Conservation (phyloP, 768 basidiomycete species). For the Psilocybe sp. region DNA sequence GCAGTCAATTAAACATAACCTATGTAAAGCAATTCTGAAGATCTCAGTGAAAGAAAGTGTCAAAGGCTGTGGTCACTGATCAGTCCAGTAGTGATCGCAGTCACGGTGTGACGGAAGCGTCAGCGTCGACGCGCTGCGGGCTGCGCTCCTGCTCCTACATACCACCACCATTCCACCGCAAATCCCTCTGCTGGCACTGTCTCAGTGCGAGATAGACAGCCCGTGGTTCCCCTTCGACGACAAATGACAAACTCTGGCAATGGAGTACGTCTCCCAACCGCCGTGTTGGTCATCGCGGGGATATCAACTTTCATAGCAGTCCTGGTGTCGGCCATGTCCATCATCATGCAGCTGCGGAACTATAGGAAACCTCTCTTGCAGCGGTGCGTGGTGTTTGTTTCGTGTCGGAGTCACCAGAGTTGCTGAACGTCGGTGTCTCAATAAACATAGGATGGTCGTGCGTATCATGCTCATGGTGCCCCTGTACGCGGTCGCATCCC, state of each 20-base stretch:
- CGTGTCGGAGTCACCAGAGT: background rate
- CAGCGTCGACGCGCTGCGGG: too few species aligned
- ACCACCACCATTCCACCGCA: too few species aligned
- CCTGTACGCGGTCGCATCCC: slow-evolving; percentile 84
- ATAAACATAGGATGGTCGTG: slow-evolving; percentile 71
- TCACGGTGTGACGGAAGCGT: too few species aligned
- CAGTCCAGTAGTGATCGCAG: too few species aligned
- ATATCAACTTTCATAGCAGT: slow-evolving; percentile 69
- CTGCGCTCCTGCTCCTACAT: too few species aligned
- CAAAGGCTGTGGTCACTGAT: too few species aligned
- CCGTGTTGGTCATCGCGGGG: slow-evolving; percentile 62
- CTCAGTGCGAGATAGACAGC: too few species aligned
- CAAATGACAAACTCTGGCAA: slow-evolving; percentile 34
- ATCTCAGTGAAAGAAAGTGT: too few species aligned
- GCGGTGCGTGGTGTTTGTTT: slow-evolving; percentile 42
- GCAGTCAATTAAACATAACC: too few species aligned
- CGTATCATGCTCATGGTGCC: slow-evolving; percentile 98
- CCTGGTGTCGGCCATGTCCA: slow-evolving; percentile 67
- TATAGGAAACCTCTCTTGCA: slow-evolving; percentile 82
- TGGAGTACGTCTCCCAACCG: slow-evolving; percentile 56
- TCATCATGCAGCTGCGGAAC: slow-evolving; percentile 80
- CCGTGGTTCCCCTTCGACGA: too few species aligned
- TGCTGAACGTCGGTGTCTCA: background rate
- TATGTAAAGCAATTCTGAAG: too few species aligned
- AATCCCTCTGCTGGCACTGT: too few species aligned